These are phyloP conservation scores for Lupinus albus DNA, from an alignment of 306 rosid genomes.

Conservation along the genomic window DNA sequence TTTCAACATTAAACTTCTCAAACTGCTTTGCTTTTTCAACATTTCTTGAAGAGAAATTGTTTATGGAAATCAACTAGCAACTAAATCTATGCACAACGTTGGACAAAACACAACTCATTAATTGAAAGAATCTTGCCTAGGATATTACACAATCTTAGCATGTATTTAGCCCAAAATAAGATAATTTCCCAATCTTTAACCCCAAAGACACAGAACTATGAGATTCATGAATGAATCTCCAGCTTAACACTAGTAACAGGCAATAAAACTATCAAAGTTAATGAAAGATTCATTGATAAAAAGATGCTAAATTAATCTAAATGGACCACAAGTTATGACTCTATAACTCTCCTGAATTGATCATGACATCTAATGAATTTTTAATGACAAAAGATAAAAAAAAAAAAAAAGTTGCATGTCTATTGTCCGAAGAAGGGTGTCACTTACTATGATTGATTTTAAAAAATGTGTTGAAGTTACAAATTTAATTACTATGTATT, in stretches of 20 bases:
- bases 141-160: background rate
- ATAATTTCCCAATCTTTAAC: background rate
- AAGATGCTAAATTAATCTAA: conserved; percentile 21
- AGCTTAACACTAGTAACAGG: background rate
- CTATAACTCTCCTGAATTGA: background rate
- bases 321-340: conserved; percentile 36
- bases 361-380: conserved; percentile 29
- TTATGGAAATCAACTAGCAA: background rate
- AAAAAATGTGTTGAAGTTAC: too few relatives aligned
- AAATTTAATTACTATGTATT: too few relatives aligned
- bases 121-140: background rate
- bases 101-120: background rate
- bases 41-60: conserved; percentile 27
- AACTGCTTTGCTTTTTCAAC: conserved; percentile 7
- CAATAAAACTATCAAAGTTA: conserved; percentile 10
- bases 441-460: too few relatives aligned
- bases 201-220: background rate
- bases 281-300: conserved; percentile 11
- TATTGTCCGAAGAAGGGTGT: too few relatives aligned
- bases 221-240: background rate
- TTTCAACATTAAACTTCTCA: conserved; percentile 2
- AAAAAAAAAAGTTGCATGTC: too few relatives aligned
- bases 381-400: conserved; percentile 23
- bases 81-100: background rate
- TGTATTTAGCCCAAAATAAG: background rate